Evolutionary conservation across 2,329 filamentous ascomycete species (phyloP).

Genomic region (Fusarium verticillioides): DNA sequence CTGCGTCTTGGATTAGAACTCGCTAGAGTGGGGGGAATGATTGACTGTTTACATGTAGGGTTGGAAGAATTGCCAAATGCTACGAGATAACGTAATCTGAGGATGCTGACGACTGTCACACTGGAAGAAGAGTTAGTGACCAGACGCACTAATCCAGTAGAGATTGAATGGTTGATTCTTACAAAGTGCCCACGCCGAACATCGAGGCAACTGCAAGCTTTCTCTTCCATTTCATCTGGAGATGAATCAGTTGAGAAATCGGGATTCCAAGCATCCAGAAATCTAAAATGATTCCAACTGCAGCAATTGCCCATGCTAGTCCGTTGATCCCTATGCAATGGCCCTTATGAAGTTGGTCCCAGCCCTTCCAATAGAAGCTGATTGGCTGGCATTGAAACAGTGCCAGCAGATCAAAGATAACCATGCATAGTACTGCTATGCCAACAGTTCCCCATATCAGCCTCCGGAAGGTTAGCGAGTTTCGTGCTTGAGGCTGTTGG

Average conservation of each 20-base stretch:
- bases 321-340: slow-evolving; percentile 10
- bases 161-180: no score
- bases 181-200: background rate
- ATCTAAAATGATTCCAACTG: background rate
- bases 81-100: background rate
- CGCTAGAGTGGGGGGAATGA: fast-evolving
- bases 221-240: slow-evolving; percentile 18
- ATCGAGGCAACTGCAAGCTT: slow-evolving; percentile 3
- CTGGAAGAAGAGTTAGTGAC: background rate
- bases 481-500: fast-evolving
- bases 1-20: background rate
- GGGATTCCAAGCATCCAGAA: slow-evolving; percentile 10
- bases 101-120: slow-evolving; percentile 13
- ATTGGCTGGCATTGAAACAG: slow-evolving; percentile 6
- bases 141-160: no score
- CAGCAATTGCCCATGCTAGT: slow-evolving; percentile 18
- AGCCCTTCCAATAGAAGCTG: slow-evolving; percentile 17
- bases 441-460: slow-evolving; percentile 19
- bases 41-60: slow-evolving; percentile 2
- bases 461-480: background rate
- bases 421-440: background rate
- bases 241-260: background rate
- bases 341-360: slow-evolving; percentile 3
- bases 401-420: background rate
- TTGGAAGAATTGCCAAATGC: slow-evolving; percentile 11